Evolutionary conservation across 106 monocot genomes (phyloP), one percentile per base, ranked within the genome.

Genomic region (Acorus gramineus): DNA sequence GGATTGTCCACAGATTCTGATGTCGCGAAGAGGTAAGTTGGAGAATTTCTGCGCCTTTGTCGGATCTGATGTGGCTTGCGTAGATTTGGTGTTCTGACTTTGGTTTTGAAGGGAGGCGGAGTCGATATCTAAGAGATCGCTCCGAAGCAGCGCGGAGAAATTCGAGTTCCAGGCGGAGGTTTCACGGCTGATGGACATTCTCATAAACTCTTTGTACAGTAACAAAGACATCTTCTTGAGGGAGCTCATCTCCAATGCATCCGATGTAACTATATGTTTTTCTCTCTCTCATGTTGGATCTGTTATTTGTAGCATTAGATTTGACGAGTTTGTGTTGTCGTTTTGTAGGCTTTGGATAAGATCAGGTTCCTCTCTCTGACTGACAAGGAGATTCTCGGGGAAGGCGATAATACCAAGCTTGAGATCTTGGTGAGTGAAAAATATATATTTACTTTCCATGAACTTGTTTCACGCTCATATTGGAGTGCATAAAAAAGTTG

Each of bases 301-400:
- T 28, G 28, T 28, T 28, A 28, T 28, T 28, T 28, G 28, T 28
- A 28, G 1, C 28, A 28, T 28, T 28, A 28, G 28, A 28, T 28
- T 28, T 28, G 28, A 28, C 1, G 28, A 28, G 28, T 28, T 28
- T 28, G 28, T 28, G 28, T 28, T 28, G 28, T 28, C 1, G 28
- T 28, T 28, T 1, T 53, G 10, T 50, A 99, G 98, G 98, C 98
- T 4, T 78, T 99, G 81, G 98, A 99, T 72, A 99, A 99, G 78
- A 86, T 99, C 62, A 74, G 92, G 70, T 99, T 99, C 73, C 86
- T 99, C 57, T 66, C 98, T 2, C 85, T 99, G 63, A 99, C 92
- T 3, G 84, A 99, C 55, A 99, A 92, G 79, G 92, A 98, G 52
- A 65, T 98, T 9, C 53, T 98, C 14, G 96, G 96, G 0, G 85